phyloP scores from a whole-genome alignment of 1,139 yeast genomes.

The Debaryomyces udenii region DNA sequence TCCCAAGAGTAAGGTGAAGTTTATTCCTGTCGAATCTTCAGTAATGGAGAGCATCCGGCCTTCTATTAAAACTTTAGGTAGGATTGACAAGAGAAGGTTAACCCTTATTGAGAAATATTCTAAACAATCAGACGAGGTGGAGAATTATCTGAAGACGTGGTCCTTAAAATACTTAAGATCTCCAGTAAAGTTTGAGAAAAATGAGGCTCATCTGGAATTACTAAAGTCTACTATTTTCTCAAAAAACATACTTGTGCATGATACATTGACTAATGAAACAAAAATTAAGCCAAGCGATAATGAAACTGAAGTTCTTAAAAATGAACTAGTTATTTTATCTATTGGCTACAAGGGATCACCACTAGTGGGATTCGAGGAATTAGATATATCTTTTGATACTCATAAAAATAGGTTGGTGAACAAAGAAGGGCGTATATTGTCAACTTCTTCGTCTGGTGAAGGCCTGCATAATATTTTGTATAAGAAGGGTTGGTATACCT shows the following conservation, averaged over 20 bases:
- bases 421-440: conserved; percentile 58
- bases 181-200: conserved; percentile 58
- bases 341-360: conserved; percentile 82
- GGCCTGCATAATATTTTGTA: conserved; percentile 24
- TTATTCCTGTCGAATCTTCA: conserved; percentile 54
- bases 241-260: conserved; percentile 44
- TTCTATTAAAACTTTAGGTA: conserved; percentile 44
- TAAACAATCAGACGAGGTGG: conserved; percentile 24
- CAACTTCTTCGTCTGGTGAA: conserved; percentile 25
- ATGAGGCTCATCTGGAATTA: conserved; percentile 30
- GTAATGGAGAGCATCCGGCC: conserved; percentile 46
- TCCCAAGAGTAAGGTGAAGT: conserved; percentile 51
- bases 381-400: conserved; percentile 57
- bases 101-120: conserved; percentile 62
- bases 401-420: conserved; percentile 59
- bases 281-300: conserved; percentile 45
- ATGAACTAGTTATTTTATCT: conserved; percentile 78
- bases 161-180: conserved; percentile 66
- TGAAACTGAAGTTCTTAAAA: conserved; percentile 37
- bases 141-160: conserved; percentile 54
- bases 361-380: conserved; percentile 56
- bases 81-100: conserved; percentile 72
- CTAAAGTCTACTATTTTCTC: conserved; percentile 54
- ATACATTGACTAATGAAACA: conserved; percentile 32
- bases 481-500: conserved; percentile 64